Conservation (phyloP, 169 alveolate species). For the Plasmodium coatneyi region DNA sequence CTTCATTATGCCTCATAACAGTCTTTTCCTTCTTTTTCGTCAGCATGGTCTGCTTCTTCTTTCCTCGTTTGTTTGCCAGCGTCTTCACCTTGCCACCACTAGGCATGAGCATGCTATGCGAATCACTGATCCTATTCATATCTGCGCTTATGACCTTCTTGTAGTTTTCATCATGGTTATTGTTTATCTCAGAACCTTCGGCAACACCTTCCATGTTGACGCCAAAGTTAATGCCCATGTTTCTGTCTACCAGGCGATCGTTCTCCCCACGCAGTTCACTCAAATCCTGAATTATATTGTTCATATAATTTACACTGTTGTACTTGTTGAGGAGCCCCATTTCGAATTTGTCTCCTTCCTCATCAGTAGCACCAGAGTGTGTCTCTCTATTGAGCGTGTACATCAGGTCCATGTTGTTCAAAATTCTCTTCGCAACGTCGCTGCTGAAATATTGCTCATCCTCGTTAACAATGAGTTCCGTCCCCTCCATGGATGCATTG, state of each 20-base stretch:
- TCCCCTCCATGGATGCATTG: background rate
- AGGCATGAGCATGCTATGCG: background rate
- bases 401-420: constrained; percentile 2
- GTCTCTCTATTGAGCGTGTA: background rate
- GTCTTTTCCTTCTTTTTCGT: background rate
- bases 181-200: background rate
- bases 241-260: background rate
- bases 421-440: constrained; percentile 19
- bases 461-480: background rate
- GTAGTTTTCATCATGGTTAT: background rate
- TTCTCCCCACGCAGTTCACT: background rate
- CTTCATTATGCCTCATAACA: background rate
- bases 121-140: background rate
- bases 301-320: background rate
- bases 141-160: background rate
- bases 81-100: background rate
- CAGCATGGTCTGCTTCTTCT: background rate
- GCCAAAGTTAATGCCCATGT: background rate
- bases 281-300: constrained; percentile 1
- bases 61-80: background rate
- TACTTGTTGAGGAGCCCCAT: background rate
- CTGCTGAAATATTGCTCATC: background rate
- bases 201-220: background rate
- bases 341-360: background rate
- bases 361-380: background rate